Evolutionary conservation across 2,329 filamentous ascomycete species (phyloP), one percentile per base, ranked within the genome.

Genomic region (Rugonectria rugulosa): DNA sequence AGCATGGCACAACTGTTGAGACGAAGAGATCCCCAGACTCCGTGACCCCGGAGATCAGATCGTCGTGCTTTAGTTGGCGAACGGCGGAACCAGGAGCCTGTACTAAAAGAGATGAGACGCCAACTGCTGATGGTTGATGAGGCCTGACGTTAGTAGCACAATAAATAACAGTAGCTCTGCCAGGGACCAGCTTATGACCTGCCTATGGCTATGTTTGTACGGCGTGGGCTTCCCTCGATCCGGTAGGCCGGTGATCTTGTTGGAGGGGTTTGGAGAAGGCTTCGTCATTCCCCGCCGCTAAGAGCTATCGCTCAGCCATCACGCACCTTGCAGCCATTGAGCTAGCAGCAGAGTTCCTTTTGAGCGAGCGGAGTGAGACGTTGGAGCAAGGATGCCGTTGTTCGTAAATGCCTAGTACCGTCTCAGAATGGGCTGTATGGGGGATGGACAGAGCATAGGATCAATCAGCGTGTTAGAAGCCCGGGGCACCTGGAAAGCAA

Each of bases 261-360:
- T 42, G 55, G 60, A 65, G 53, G 58, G 55, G 60, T 45, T 63
- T 56, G 56, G 57, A 59, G 53, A 54, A 26, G 21, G 54, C 62
- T 29, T 65, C 60, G 60, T 65, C 60, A 64, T 65, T 64, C 60
- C 60, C 56, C 60, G 56, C 63, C 62, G 61, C 63, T 38, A 52
- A 45, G 31, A 17, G n/a, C 21, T 40, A 48, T 49, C 34, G 26
- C 21, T 42, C 29, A 27, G 26, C 38, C 36, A 51, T 51, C 47
- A 37, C 47, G 47, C 31, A 51, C 23, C 9, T 21, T 23, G 34
- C 21, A 32, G 11, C 43, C 46, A 34, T 34, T 11, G 34, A 40
- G 21, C 29, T 43, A 47, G 17, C 46, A 43, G 15, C n/a, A 26
- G 29, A 46, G 43, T 54, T 52, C 34, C 38, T 42, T 51, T 51